Evolutionary conservation across 345 rosid species (phyloP), one percentile per base, ranked within the genome.

Genomic region (Populus alba): DNA sequence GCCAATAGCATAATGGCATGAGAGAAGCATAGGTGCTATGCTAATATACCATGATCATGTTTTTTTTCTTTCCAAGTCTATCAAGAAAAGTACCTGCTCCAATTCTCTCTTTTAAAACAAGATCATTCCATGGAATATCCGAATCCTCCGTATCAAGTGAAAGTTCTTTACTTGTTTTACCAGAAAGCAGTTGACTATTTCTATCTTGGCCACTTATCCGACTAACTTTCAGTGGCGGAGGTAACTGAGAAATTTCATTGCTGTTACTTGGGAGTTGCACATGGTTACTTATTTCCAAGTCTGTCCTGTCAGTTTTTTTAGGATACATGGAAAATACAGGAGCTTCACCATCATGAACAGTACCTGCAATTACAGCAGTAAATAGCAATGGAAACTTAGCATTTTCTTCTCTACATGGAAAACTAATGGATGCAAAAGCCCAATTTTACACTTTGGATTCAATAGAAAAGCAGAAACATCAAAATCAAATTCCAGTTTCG

Each of bases 101-200:
- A 71, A 97, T 97, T 84, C 87, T 91, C 89, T 94, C 99, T 86
- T 88, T 94, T 66, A 97, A 70, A 78, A 81, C 88, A 81, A 97
- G 97, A 87, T 97, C 98, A 82, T 80, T 83, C 99, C 98, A 97
- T 6, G 97, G 92, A 77, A 97, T 92, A 67, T 87, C 92, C 87
- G 94, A 87, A 87, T 91, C 98, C 78, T 94, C 98, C 79, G 90
- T 86, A 77, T 94, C 97, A 82, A 90, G 86, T 61, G 90, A 75
- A 77, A 91, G 77, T 8, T 91, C 94, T 82, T 85, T 84, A 70
- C 83, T 86, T 75, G 87, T 80, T 70, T 84, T 85, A 70, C 82
- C 77, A 27, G 87, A 81, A 78, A 85, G 78, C 71, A 84, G 77
- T 81, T 82, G 88, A 84, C 76, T 27, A 27, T 27, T 89, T 80